phyloP scores from a whole-genome alignment of 2,329 filamentous ascomycete species.

The Cadophora luteo-olivacea region DNA sequence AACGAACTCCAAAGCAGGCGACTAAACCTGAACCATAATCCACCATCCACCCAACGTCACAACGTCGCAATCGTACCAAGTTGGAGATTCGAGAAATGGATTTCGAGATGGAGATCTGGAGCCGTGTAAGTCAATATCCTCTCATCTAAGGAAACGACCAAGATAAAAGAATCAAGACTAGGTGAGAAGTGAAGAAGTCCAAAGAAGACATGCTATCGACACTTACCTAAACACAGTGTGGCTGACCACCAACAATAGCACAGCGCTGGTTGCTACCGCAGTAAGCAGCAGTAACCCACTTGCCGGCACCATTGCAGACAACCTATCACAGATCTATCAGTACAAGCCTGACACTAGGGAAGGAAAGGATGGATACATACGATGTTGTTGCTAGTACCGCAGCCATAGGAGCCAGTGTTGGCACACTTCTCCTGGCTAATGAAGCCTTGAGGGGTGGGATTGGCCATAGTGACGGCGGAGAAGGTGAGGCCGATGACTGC shows the following conservation, averaged over 20 bases:
- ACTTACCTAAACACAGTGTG: constrained; percentile 9
- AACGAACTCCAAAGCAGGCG: background rate
- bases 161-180: background rate
- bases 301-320: constrained; percentile 8
- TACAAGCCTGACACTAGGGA: no score
- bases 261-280: constrained; percentile 8
- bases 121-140: background rate
- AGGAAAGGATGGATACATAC: background rate
- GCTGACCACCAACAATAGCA: background rate
- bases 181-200: background rate
- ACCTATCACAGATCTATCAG: background rate
- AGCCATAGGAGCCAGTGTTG: background rate
- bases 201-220: background rate
- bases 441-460: constrained; percentile 7
- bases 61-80: no score
- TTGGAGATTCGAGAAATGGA: background rate
- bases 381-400: constrained; percentile 1
- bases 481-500: constrained; percentile 10
- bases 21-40: no score
- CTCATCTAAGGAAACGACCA: background rate
- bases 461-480: background rate
- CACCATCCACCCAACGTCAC: no score
- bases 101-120: background rate
- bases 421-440: constrained; percentile 8
- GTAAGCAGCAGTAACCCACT: constrained; percentile 9